phyloP scores from a whole-genome alignment of 1,284 basidiomycete species.

The Cryptococcus sp. region DNA sequence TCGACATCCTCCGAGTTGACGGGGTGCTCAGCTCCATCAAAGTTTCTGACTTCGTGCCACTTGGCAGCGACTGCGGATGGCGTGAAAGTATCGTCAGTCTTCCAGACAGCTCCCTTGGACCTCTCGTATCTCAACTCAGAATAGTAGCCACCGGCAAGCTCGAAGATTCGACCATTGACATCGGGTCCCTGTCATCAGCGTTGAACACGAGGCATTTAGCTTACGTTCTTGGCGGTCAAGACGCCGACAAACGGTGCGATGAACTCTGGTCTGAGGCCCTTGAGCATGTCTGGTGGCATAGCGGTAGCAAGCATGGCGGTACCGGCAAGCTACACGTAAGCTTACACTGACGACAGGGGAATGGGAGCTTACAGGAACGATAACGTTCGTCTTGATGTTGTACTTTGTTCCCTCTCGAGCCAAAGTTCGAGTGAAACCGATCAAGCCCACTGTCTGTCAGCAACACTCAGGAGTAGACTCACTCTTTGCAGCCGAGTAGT shows the following conservation, averaged over 20 bases:
- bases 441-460: conserved; percentile 64
- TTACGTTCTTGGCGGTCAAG: conserved; percentile 46
- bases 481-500: conserved; percentile 58
- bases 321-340: conserved; percentile 66
- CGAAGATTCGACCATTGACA: conserved; percentile 82
- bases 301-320: conserved; percentile 91
- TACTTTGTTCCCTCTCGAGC: conserved; percentile 89
- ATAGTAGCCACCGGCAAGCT: conserved; percentile 89
- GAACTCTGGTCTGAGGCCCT: conserved; percentile 86
- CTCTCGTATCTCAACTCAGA: conserved; percentile 93
- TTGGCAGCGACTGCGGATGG: conserved; percentile 85
- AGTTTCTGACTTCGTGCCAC: conserved; percentile 80
- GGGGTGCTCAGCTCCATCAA: conserved; percentile 70
- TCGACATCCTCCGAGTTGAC: conserved; percentile 66
- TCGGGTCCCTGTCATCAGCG: conserved; percentile 62
- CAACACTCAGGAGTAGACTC: conserved; percentile 4
- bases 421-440: conserved; percentile 87
- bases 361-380: conserved; percentile 72
- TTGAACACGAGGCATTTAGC: conserved; percentile 5
- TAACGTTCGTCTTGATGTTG: conserved; percentile 78
- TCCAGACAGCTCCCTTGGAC: conserved; percentile 79
- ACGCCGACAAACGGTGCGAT: conserved; percentile 87
- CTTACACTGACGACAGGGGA: not conserved
- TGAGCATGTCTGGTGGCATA: conserved; percentile 96
- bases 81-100: conserved; percentile 84